A percentile compares a stretch with the other conserved stretches of the same genome.
These are phyloP conservation scores for Coemansia javaensis DNA, from an alignment of 192 early-diverging fungal species.

Conservation along the genomic window DNA sequence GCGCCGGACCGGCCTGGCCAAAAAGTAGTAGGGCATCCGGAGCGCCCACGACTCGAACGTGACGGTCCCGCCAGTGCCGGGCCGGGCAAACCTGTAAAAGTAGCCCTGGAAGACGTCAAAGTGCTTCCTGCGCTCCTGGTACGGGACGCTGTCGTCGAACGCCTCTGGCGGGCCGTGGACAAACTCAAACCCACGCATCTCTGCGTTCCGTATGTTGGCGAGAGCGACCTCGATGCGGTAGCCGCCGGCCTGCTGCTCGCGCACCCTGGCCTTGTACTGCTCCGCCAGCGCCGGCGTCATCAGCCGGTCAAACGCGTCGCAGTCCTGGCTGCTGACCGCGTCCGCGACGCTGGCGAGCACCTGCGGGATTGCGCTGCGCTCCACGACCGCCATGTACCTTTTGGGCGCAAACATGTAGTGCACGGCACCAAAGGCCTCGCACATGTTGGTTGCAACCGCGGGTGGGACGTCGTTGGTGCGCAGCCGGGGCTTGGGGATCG, in stretches of 20 bases:
- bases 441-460: no score
- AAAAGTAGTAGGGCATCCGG: no score
- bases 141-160: constrained; percentile 1
- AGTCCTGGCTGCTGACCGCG: background rate
- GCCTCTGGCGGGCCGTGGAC: background rate
- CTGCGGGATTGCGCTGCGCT: background rate
- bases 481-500: no score
- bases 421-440: no score
- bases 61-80: no score
- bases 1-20: no score
- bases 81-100: no score
- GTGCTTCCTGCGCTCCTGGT: no score
- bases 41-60: no score
- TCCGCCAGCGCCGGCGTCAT: background rate
- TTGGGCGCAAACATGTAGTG: background rate
- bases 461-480: no score
- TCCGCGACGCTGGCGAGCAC: background rate
- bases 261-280: background rate
- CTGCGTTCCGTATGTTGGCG: background rate
- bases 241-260: background rate
- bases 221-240: background rate
- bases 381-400: background rate
- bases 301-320: background rate
- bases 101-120: no score
- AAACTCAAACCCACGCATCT: background rate